Conservation (phyloP, 78 protist species). For the Corallochytrium limacisporum region DNA sequence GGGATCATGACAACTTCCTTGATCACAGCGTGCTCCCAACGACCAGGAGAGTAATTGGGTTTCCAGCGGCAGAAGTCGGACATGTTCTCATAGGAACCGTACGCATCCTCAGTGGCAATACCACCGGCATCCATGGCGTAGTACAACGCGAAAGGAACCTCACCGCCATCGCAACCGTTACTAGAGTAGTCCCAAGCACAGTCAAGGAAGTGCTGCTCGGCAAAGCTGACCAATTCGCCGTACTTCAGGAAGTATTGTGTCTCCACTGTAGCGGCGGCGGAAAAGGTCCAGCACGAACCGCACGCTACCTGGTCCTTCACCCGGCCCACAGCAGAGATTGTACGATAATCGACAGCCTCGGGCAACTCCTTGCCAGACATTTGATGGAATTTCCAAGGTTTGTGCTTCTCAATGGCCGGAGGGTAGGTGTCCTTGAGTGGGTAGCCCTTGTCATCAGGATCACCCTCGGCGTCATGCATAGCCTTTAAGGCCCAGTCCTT, state of each 20-base stretch:
- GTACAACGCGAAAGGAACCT: neutral
- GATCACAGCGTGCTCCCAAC: neutral
- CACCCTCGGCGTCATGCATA: too few species aligned
- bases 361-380: neutral
- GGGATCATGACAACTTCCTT: neutral
- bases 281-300: conserved; percentile 62
- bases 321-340: conserved; percentile 24
- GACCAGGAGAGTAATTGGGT: too few species aligned
- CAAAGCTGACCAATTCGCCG: conserved; percentile 16
- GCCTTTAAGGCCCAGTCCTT: too few species aligned
- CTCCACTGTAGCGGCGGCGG: conserved; percentile 41
- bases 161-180: conserved; percentile 59
- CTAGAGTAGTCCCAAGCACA: conserved; percentile 33
- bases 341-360: conserved; percentile 28
- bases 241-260: conserved; percentile 2
- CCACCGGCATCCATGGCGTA: conserved; percentile 1
- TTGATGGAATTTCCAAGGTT: too few species aligned
- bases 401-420: too few species aligned
- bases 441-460: too few species aligned
- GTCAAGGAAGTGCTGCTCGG: conserved; percentile 60
- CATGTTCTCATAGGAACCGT: neutral
- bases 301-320: conserved; percentile 53
- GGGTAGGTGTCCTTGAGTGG: too few species aligned
- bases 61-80: too few species aligned
- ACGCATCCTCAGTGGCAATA: neutral